Evolutionary conservation across 768 basidiomycete species (phyloP), one percentile per base, ranked within the genome.

Genomic region (Pleurotus tuber-regium): DNA sequence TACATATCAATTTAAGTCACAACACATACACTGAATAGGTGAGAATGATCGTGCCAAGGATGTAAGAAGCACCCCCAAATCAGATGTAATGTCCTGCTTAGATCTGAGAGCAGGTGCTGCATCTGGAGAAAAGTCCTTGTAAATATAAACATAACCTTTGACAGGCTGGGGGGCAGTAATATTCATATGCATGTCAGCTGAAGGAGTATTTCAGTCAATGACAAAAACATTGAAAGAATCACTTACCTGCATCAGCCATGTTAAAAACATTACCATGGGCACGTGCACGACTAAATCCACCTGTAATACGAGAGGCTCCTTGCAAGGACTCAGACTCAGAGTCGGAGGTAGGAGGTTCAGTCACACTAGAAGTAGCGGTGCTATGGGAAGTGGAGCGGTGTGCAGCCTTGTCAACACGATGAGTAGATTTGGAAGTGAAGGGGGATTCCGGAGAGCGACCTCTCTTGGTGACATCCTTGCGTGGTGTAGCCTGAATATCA

Each of bases 231-330:
- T n/a, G n/a, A n/a, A n/a, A n/a, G n/a, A n/a, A n/a, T n/a, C n/a
- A 46, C 36, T 38, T 38, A 38, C 36, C 36, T 18, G 31, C 4
- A 52, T 59, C 58, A 43, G 50, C 58, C 50, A 52, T 52, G 29
- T 59, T 59, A 14, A 35, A 53, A 40, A 41, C 39, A 59, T 59
- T 59, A n/a, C 58, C 58, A 12, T 44, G 26, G 25, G 58, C 56
- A 10, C 38, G 29, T 5, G 56, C 58, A 43, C 50, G 38, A 31
- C 44, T 39, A 51, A 53, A 39, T 4, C 57, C 57, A 42, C 57
- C 57, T 35, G 39, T 53, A 28, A 42, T 47, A 14, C 26, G 18
- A 12, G 57, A 58, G 14, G 57, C 31, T 24, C 54, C 57, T 38
- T 55, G 43, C n/a, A 47, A 46, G 23, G 30, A 26, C 19, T 38